A percentile compares a stretch with the other conserved stretches of the same genome.
These are phyloP conservation scores for Waitea zeae DNA, from an alignment of 1,284 basidiomycete species.

Conservation along the genomic window DNA sequence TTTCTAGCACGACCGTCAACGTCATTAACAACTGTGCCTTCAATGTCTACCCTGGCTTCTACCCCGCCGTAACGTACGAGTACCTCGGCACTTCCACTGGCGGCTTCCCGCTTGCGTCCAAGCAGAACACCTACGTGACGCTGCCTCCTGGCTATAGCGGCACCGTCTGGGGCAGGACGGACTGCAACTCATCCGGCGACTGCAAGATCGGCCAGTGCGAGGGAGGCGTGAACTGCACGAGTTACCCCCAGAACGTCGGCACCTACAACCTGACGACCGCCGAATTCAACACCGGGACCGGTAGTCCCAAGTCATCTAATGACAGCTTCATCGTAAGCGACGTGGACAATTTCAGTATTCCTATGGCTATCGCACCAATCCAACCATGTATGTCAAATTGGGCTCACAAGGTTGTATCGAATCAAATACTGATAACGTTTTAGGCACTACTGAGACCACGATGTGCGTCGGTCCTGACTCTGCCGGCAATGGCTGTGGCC, in stretches of 20 bases:
- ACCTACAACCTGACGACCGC: constrained; percentile 3
- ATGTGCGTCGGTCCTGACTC: constrained; percentile 1
- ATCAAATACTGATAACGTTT: background rate
- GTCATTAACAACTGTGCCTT: constrained; percentile 3
- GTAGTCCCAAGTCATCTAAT: background rate
- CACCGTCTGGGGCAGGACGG: constrained; percentile 5
- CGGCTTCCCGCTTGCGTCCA: constrained; percentile 2
- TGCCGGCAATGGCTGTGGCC: background rate
- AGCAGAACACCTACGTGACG: background rate
- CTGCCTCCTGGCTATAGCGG: constrained; percentile 1
- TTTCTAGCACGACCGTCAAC: constrained; percentile 1
- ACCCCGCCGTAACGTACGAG: background rate
- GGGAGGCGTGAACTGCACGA: constrained; percentile 2
- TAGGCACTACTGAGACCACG: constrained; percentile 2
- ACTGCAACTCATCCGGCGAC: constrained; percentile 2
- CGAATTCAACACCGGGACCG: constrained; percentile 1
- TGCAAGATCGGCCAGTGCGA: constrained; percentile 2
- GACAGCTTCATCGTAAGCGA: constrained; percentile 3
- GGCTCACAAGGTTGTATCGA: background rate
- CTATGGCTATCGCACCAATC: constrained; percentile 1
- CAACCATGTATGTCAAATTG: background rate
- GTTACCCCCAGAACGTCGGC: background rate
- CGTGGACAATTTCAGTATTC: constrained; percentile 3
- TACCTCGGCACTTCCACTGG: background rate
- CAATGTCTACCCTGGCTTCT: constrained; percentile 3